phyloP scores from a whole-genome alignment of 257 asterid genomes.

The Thymus quinquecostatus region DNA sequence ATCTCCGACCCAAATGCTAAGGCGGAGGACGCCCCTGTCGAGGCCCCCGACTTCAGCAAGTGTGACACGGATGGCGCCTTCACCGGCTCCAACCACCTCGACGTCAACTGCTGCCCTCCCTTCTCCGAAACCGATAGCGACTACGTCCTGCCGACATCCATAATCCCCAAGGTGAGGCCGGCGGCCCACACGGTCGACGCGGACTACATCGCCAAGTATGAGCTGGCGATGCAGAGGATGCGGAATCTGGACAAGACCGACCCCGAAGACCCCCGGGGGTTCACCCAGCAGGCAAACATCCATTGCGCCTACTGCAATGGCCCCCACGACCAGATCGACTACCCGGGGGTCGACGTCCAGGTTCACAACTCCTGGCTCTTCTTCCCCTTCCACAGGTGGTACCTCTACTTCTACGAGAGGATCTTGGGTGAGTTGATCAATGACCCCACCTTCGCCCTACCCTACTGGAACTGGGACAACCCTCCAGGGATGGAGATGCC shows the following conservation, averaged over 20 bases:
- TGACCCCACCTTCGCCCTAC: conserved; percentile 38
- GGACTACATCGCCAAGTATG: conserved; percentile 35
- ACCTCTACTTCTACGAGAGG: conserved; percentile 50
- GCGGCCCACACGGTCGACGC: background rate
- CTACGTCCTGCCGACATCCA: background rate
- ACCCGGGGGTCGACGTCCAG: conserved; percentile 31
- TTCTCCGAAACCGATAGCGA: background rate
- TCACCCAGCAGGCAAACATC: conserved; percentile 53
- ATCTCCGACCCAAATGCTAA: background rate
- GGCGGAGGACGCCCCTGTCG: background rate
- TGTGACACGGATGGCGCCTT: background rate
- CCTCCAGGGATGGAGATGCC: conserved; percentile 22
- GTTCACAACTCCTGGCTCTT: conserved; percentile 61
- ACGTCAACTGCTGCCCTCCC: background rate
- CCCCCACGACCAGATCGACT: conserved; percentile 49
- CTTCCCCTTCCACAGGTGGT: conserved; percentile 56
- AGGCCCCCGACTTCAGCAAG: background rate
- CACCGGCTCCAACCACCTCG: background rate
- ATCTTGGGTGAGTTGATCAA: conserved; percentile 40
- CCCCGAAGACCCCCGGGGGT: conserved; percentile 55
- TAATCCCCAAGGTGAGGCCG: background rate
- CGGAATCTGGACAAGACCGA: conserved; percentile 38
- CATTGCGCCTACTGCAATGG: conserved; percentile 42
- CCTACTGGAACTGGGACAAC: conserved; percentile 29
- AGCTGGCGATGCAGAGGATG: conserved; percentile 43